phyloP scores from a whole-genome alignment of 179 eudicot species.

The Camellia oleifera region DNA sequence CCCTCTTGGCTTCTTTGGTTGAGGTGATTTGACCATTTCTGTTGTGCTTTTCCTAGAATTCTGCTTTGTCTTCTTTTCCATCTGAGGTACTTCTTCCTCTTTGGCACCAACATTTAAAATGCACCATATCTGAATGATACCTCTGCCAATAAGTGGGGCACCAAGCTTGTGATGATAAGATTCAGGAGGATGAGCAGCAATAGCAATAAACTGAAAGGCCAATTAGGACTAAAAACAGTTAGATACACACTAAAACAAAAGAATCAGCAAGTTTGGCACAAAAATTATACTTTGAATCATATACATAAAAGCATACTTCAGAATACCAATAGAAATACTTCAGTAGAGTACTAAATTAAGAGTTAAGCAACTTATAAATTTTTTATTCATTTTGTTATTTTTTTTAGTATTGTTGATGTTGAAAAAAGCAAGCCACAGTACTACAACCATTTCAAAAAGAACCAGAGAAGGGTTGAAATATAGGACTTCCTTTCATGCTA shows the following conservation, averaged over 20 bases:
- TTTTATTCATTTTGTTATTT: neutral
- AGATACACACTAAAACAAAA: neutral
- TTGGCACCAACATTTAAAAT: conserved; percentile 27
- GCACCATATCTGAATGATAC: conserved; percentile 92
- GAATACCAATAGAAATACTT: neutral
- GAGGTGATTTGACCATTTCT: conserved; percentile 13
- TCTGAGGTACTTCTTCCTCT: conserved; percentile 31
- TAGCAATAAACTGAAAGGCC: conserved; percentile 67
- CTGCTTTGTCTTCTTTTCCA: conserved; percentile 26
- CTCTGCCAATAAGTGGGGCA: conserved; percentile 68
- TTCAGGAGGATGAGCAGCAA: conserved; percentile 97
- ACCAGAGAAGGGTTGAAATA: neutral
- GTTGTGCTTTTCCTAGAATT: conserved; percentile 3
- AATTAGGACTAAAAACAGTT: conserved; percentile 5
- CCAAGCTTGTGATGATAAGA: conserved; percentile 90
- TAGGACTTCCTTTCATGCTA: neutral
- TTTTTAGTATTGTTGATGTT: too few species aligned
- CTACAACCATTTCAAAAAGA: neutral
- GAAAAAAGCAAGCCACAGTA: too few species aligned
- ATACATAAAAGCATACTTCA: neutral
- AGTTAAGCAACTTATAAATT: neutral
- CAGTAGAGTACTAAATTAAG: neutral
- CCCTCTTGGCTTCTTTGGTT: conserved; percentile 41
- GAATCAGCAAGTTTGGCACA: neutral
- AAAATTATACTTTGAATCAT: neutral